These are phyloP conservation scores for Pleodorina starrii DNA, from an alignment of 139 green algal genomes.

Conservation along the genomic window DNA sequence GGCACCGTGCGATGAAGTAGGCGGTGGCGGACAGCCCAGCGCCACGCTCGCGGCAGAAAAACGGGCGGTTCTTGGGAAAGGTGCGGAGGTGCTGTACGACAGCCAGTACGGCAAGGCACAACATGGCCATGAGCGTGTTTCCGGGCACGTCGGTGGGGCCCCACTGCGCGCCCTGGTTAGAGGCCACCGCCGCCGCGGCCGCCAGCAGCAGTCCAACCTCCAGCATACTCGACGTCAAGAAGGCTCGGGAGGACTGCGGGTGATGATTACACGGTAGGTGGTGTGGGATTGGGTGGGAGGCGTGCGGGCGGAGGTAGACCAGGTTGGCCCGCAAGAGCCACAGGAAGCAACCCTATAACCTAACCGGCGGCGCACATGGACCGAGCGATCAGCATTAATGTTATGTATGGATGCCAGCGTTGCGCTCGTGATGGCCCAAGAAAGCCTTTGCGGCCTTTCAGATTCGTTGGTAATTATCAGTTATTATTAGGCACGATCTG, in stretches of 20 bases:
- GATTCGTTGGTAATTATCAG: no score
- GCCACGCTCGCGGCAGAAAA: slow-evolving; percentile 41
- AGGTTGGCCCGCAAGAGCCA: not conserved
- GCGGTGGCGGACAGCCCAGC: slow-evolving; percentile 49
- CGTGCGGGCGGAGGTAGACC: not conserved
- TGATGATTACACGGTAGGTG: no score
- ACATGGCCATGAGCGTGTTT: not conserved
- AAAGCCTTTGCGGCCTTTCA: no score
- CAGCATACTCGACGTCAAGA: not conserved
- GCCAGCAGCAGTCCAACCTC: slow-evolving; percentile 27
- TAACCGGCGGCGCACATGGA: not conserved
- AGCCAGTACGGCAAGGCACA: slow-evolving; percentile 29
- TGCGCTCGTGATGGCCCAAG: no score
- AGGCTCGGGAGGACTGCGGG: not conserved
- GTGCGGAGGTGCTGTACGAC: slow-evolving; percentile 39
- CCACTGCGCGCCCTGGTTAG: slow-evolving; percentile 7
- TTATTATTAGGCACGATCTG: no score
- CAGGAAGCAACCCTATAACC: not conserved
- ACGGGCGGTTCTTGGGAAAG: not conserved
- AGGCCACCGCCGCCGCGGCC: not conserved
- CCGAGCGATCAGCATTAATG: not conserved
- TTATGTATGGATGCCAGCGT: no score
- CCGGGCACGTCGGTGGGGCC: slow-evolving; percentile 18
- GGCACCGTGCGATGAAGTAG: slow-evolving; percentile 46
- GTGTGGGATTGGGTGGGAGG: not conserved